phyloP scores from a whole-genome alignment of 164 flowering plant genomes.

The Hamamelis virginiana region DNA sequence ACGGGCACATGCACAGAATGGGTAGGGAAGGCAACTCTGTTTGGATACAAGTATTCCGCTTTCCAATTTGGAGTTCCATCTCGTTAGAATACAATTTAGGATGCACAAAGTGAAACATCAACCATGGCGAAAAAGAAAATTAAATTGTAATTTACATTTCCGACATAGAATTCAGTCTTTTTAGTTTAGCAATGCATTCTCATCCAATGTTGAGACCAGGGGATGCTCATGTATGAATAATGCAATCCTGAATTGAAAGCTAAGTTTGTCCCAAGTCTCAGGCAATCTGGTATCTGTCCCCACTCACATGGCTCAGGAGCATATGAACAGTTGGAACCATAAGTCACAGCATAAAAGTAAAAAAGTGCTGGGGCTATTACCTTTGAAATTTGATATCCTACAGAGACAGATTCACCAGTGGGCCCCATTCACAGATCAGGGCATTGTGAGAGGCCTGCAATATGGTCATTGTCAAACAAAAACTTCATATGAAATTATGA shows the following conservation, averaged over 20 bases:
- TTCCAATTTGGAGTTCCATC: too few species aligned
- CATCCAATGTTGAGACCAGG: not conserved
- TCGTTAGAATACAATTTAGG: too few species aligned
- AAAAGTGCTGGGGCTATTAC: not conserved
- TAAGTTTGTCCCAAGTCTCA: slow-evolving; percentile 3
- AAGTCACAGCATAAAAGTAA: not conserved
- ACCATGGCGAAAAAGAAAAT: too few species aligned
- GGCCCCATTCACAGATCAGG: not conserved
- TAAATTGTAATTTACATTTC: too few species aligned
- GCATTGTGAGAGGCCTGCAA: not conserved
- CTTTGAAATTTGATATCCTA: not conserved
- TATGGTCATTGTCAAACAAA: not conserved
- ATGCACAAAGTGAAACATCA: too few species aligned
- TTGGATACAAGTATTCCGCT: too few species aligned
- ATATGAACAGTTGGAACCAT: slow-evolving; percentile 4
- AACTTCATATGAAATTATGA: not conserved
- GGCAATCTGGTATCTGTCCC: not conserved
- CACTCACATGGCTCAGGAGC: not conserved
- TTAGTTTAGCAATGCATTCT: not conserved
- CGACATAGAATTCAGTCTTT: not conserved
- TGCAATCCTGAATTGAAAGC: not conserved
- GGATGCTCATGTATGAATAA: not conserved
- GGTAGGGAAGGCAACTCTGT: too few species aligned
- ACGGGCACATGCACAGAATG: too few species aligned
- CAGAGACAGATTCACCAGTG: not conserved